Base-by-base conservation (phyloP, 192 early-diverging fungal genomes). In the Umbelopsis sp. region DNA sequence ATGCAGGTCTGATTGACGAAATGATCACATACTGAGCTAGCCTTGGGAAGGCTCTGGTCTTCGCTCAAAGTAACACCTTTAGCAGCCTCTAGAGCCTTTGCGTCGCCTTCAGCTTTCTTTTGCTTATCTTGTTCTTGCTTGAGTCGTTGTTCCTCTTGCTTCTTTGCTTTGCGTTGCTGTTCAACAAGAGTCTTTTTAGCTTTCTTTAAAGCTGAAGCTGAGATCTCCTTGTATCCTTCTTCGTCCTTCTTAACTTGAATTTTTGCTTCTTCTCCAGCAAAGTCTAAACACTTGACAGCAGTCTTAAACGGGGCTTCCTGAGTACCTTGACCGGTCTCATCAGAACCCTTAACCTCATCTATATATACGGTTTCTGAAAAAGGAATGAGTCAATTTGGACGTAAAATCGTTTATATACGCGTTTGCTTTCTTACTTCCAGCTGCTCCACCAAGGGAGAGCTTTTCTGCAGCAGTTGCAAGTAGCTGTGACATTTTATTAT, bases 191-290 rank as follows among this genome's bases (percentile, higher is more conserved):
- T 83, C 80, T 92, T 93, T 72, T 91, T 88, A 8, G 91, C 91
- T 80, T 98, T 99, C 86, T 99, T 99, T 64, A 97, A 74, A 10
- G 93, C 95, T 53, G 96, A 87, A 41, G 88, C 90, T n/a, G 95
- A 92, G 74, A 93, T 90, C 51, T 89, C 85, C 49, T 81, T 83
- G 78, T 84, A 97, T 20, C 85, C 89, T 50, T 91, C 89, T n/a
- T 85, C 89, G 21, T 84, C 74, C 46, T 82, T 82, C 81, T 96
- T 96, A 22, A 94, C 82, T 49, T 85, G 76, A 53, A 96, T 82
- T 71, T 87, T 87, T 53, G 84, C 82, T 21, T 68, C 68, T 35
- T 75, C 73, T 20, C 82, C 85, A 33, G 86, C 75, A 35, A 74
- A 67, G 68, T 88, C 85, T 30, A 98, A 79, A 12, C 95, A 95